A percentile compares a stretch with the other conserved stretches of the same genome.
These are phyloP conservation scores for Aspergillus caelatus DNA, from an alignment of 2,329 filamentous ascomycete species.

Conservation along the genomic window DNA sequence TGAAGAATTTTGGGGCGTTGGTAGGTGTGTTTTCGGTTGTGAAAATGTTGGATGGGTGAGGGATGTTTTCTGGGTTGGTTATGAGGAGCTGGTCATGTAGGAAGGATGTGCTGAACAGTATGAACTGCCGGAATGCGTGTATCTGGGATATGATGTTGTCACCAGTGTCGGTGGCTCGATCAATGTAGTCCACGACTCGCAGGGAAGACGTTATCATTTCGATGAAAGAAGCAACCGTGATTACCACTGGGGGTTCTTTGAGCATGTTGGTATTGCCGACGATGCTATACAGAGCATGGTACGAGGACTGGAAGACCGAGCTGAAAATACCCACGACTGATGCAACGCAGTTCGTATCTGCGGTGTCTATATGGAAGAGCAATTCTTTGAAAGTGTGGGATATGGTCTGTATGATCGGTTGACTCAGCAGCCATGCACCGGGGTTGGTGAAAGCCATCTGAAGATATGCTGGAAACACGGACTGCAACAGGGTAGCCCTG, in stretches of 20 bases:
- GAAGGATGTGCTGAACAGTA: slow-evolving; percentile 34
- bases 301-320: slow-evolving; percentile 42
- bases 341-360: slow-evolving; percentile 41
- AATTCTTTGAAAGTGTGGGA: slow-evolving; percentile 47
- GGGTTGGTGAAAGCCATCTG: slow-evolving; percentile 49
- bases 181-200: slow-evolving; percentile 51
- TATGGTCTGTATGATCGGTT: slow-evolving; percentile 56
- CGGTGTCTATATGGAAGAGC: slow-evolving; percentile 49
- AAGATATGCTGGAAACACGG: slow-evolving; percentile 61
- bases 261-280: slow-evolving; percentile 38
- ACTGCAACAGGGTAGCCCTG: slow-evolving; percentile 55
- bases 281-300: slow-evolving; percentile 40
- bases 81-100: slow-evolving; percentile 27
- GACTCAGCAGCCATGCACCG: slow-evolving; percentile 55
- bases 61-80: slow-evolving; percentile 7
- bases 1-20: slow-evolving; percentile 18
- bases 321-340: slow-evolving; percentile 41
- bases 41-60: slow-evolving; percentile 2
- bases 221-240: slow-evolving; percentile 43
- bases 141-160: slow-evolving; percentile 35
- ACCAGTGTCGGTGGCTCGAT: slow-evolving; percentile 34
- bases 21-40: background rate
- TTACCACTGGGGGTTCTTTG: slow-evolving; percentile 42
- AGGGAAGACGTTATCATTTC: slow-evolving; percentile 46
- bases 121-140: slow-evolving; percentile 44